A percentile compares a stretch with the other conserved stretches of the same genome.
phyloP scores from a whole-genome alignment of 2,329 filamentous ascomycete species.

The Exutisphaerella laricina region DNA sequence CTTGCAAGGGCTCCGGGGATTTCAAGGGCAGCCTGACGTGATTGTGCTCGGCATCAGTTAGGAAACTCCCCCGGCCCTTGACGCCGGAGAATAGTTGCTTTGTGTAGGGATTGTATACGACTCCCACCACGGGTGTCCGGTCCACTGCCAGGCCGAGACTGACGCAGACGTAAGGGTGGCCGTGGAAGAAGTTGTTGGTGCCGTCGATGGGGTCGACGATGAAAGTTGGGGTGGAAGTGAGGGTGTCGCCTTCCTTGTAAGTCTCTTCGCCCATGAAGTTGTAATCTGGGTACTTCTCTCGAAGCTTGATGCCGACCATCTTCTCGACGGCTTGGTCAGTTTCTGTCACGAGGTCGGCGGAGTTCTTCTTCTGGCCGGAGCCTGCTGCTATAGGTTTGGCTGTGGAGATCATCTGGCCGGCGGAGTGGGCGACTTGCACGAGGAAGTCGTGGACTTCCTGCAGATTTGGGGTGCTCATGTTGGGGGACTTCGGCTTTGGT shows the following conservation, averaged over 20 bases:
- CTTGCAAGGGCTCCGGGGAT: conserved; percentile 48
- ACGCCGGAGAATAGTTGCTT: conserved; percentile 64
- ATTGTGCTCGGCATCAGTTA: conserved; percentile 31
- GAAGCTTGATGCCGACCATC: conserved; percentile 49
- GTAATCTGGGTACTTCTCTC: conserved; percentile 49
- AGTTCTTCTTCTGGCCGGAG: conserved; percentile 47
- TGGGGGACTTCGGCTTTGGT: too few species aligned
- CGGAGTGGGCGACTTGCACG: conserved; percentile 41
- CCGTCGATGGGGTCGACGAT: conserved; percentile 79
- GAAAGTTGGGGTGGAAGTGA: conserved; percentile 67
- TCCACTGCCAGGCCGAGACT: conserved; percentile 66
- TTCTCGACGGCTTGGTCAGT: conserved; percentile 58
- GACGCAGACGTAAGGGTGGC: conserved; percentile 68
- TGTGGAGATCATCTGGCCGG: conserved; percentile 43
- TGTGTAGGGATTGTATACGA: conserved; percentile 76
- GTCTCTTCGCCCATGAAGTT: conserved; percentile 73
- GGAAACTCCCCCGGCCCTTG: conserved; percentile 60
- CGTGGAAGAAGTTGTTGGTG: conserved; percentile 75
- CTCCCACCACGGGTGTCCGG: conserved; percentile 59
- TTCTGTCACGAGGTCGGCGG: conserved; percentile 58
- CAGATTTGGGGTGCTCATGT: conserved; percentile 33
- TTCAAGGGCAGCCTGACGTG: conserved; percentile 42
- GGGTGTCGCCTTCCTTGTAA: conserved; percentile 58
- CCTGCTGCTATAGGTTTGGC: conserved; percentile 40
- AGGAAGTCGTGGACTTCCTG: conserved; percentile 47